Evolutionary conservation across 331 rosid species (phyloP), one percentile per base, ranked within the genome.

Genomic region (Quercus phellos): DNA sequence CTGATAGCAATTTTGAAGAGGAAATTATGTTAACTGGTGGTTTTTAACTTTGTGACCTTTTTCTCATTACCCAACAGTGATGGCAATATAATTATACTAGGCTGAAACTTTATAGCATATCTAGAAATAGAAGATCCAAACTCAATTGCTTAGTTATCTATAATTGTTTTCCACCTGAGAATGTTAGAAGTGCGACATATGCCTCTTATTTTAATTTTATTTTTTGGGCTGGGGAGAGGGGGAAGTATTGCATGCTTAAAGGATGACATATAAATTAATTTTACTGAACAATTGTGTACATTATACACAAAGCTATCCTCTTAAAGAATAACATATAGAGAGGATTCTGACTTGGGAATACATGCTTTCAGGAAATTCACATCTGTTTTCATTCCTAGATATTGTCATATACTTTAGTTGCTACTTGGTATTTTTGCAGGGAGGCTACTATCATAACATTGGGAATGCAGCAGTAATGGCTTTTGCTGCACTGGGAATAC

Each of bases 391-490:
- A 21, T 26, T 4, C n/a, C 46, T 4, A 69, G 70, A 60, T 51
- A 38, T 34, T 66, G 58, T 55, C 18, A 21, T 35, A 1, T 55
- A 80, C 46, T 78, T 32, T 59, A 26, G 22, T 16, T 74, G 42
- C 55, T 82, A 19, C 75, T 51, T 59, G 51, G 51, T 42, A 51
- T 55, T 80, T 35, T 58, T 81, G 83, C 82, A 94, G 97, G 91
- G 92, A 72, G 92, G 90, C 69, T 89, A 90, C 81, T 81, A 87
- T 80, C 82, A 75, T 68, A 84, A 74, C 84, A 87, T 94, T 13
- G 90, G 80, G 79, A 92, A 94, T 68, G 85, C 97, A 60, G 66
- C 86, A 35, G 78, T 92, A 77, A 76, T 94, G 78, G 88, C 87
- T 35, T 79, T 92, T 82, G 87, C 90, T 38, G 95, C 87, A 51